A percentile compares a stretch with the other conserved stretches of the same genome.
phyloP scores from a whole-genome alignment of 306 rosid species.

The Quercus suber region DNA sequence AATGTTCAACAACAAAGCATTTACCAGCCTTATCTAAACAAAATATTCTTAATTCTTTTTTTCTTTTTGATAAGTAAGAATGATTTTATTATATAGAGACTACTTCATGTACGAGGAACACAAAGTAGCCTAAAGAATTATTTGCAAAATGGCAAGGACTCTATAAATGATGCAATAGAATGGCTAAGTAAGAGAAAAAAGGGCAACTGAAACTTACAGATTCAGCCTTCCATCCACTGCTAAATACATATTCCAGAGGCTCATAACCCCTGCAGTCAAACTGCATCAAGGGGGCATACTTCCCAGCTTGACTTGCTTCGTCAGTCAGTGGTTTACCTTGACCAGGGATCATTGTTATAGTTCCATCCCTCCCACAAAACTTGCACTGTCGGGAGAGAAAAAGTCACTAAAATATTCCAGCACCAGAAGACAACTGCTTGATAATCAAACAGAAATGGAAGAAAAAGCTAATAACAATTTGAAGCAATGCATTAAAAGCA shows the following conservation, averaged over 20 bases:
- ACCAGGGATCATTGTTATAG: slow-evolving; percentile 70
- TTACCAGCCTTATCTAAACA: background rate
- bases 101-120: too few relatives aligned
- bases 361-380: slow-evolving; percentile 87
- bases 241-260: slow-evolving; percentile 56
- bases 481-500: slow-evolving; percentile 9
- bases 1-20: background rate
- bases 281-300: slow-evolving; percentile 63
- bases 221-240: slow-evolving; percentile 72
- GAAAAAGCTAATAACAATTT: background rate
- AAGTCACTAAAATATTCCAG: slow-evolving; percentile 20
- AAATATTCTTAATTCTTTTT: background rate
- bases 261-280: slow-evolving; percentile 88
- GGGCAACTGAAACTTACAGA: slow-evolving; percentile 62
- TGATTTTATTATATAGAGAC: too few relatives aligned
- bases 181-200: background rate
- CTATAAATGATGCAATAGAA: too few relatives aligned
- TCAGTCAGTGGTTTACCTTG: slow-evolving; percentile 61
- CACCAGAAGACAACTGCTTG: slow-evolving; percentile 5
- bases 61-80: too few relatives aligned
- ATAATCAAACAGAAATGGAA: background rate
- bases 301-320: slow-evolving; percentile 55
- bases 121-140: too few relatives aligned
- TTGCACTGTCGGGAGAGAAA: slow-evolving; percentile 62
- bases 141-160: too few relatives aligned